A percentile compares a stretch with the other conserved stretches of the same genome.
Conservation (phyloP, 148 eudicot genomes). For the Vaccinium macrocarpon region DNA sequence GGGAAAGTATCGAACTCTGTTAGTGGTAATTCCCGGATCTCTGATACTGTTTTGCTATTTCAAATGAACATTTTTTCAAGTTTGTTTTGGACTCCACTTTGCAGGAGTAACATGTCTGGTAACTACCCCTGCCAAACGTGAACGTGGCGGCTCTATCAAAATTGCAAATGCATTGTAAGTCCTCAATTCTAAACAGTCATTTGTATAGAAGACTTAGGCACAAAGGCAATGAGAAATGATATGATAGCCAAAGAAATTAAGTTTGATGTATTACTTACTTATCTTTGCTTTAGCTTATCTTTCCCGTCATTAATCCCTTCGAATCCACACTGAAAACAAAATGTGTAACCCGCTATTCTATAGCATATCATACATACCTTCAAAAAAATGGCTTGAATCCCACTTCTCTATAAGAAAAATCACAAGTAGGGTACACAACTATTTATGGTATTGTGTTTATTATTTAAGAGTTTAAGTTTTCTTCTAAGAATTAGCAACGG, state of each 20-base stretch:
- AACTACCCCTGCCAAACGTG: slow-evolving; percentile 59
- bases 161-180: slow-evolving; percentile 75
- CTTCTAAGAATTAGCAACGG: not conserved
- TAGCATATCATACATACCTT: not conserved
- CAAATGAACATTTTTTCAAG: not conserved
- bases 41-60: not conserved
- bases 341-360: not conserved
- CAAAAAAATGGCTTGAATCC: not conserved
- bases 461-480: not conserved
- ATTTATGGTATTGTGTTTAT: not conserved
- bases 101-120: slow-evolving; percentile 70
- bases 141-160: slow-evolving; percentile 81
- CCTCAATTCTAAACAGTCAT: not conserved
- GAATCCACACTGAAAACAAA: too few relatives aligned
- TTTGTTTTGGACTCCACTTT: not conserved
- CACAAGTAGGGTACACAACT: not conserved
- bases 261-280: not conserved
- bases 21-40: slow-evolving; percentile 34
- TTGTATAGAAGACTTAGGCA: not conserved
- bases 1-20: slow-evolving; percentile 74
- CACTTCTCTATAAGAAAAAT: not conserved
- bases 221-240: not conserved
- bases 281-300: too few relatives aligned
- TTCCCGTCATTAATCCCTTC: too few relatives aligned
- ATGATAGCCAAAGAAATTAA: not conserved